Percentiles rank a stretch among this genome's conserved stretches.
Conservation (phyloP, 2,329 filamentous ascomycete genomes). For the Nothophoma quercina region DNA sequence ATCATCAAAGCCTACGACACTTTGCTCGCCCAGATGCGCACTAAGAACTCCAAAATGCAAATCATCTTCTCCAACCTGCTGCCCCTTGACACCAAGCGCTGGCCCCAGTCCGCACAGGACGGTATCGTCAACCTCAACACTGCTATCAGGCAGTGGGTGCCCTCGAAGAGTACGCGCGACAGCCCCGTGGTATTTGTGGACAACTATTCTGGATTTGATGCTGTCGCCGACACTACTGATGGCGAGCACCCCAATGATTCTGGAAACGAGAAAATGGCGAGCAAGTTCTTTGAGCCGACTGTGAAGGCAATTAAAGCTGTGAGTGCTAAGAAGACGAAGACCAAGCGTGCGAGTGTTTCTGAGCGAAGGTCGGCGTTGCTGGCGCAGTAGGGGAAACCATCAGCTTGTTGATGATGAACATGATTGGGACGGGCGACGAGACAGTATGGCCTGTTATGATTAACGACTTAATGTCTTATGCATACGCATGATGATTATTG, state of each 20-base stretch:
- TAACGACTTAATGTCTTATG: conserved; percentile 14
- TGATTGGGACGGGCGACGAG: background rate
- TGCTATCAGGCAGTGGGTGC: conserved; percentile 29
- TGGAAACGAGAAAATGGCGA: conserved; percentile 42
- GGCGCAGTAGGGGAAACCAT: conserved; percentile 2
- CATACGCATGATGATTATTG: background rate
- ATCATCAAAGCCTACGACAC: conserved; percentile 50
- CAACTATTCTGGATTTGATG: conserved; percentile 39
- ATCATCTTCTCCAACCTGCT: conserved; percentile 48
- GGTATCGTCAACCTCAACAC: conserved; percentile 31
- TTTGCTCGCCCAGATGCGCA: conserved; percentile 54
- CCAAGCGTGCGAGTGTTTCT: conserved; percentile 5
- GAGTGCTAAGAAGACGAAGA: conserved; percentile 13
- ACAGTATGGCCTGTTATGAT: conserved; percentile 6
- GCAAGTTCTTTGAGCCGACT: conserved; percentile 34
- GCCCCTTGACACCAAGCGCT: conserved; percentile 37
- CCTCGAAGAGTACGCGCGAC: conserved; percentile 26
- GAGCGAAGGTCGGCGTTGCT: conserved; percentile 11
- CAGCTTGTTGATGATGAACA: background rate
- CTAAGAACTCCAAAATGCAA: conserved; percentile 50
- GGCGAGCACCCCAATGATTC: conserved; percentile 45
- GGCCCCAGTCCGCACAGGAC: conserved; percentile 23
- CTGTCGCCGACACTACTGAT: conserved; percentile 40
- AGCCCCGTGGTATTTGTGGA: conserved; percentile 42
- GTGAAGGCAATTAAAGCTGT: conserved; percentile 22